phyloP scores from a whole-genome alignment of 768 basidiomycete genomes.

The Podaxis sp. region DNA sequence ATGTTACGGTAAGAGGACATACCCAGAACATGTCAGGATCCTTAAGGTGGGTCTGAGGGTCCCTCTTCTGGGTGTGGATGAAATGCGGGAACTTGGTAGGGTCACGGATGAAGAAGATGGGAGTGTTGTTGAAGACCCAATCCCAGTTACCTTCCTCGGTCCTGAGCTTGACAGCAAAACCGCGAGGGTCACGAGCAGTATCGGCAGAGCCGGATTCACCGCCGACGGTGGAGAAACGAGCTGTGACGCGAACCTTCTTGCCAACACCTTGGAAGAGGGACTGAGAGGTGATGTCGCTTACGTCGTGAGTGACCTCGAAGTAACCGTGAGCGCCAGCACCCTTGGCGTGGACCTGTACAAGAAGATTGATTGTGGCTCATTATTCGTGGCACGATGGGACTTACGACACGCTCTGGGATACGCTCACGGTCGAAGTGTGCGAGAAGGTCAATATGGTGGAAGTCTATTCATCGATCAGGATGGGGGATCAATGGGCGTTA shows the following conservation, averaged over 20 bases:
- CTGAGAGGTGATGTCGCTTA: slow-evolving; percentile 79
- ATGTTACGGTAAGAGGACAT: slow-evolving; percentile 15
- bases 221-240: slow-evolving; percentile 92
- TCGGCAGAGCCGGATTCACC: slow-evolving; percentile 89
- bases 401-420: slow-evolving; percentile 90
- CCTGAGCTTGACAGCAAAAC: slow-evolving; percentile 87
- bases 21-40: slow-evolving; percentile 88
- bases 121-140: slow-evolving; percentile 92
- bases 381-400: slow-evolving; percentile 21
- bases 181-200: slow-evolving; percentile 90
- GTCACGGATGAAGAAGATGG: slow-evolving; percentile 88
- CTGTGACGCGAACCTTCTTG: slow-evolving; percentile 69
- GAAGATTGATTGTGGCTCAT: slow-evolving; percentile 18
- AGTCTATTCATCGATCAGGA: slow-evolving; percentile 46
- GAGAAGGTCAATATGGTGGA: slow-evolving; percentile 86
- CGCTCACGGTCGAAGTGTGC: slow-evolving; percentile 94
- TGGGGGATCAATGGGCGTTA: slow-evolving; percentile 10
- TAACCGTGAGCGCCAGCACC: slow-evolving; percentile 92
- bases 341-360: slow-evolving; percentile 80
- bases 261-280: slow-evolving; percentile 62
- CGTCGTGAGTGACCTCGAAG: slow-evolving; percentile 86
- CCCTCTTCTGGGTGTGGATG: slow-evolving; percentile 90
- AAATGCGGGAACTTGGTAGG: slow-evolving; percentile 91
- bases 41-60: slow-evolving; percentile 90
- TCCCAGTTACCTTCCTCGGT: slow-evolving; percentile 92